Conservation (phyloP, 495 filamentous ascomycete genomes). For the Aspergillus panamensis region DNA sequence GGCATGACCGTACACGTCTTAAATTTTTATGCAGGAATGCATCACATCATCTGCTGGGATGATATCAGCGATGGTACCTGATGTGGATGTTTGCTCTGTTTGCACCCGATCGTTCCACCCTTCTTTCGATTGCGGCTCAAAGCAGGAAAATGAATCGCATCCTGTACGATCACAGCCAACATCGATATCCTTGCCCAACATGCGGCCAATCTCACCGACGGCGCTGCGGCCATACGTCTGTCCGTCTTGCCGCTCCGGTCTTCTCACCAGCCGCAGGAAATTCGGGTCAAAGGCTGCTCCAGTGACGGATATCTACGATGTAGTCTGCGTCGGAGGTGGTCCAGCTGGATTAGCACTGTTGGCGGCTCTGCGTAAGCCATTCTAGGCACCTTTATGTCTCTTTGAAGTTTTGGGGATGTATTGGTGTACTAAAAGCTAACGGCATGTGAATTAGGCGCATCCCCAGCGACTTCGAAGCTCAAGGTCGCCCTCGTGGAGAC, state of each 20-base stretch:
- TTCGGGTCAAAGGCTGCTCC: slow-evolving; percentile 29
- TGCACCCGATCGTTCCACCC: slow-evolving; percentile 15
- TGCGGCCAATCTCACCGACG: slow-evolving; percentile 36
- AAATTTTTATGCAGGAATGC: background rate
- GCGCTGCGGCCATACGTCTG: slow-evolving; percentile 42
- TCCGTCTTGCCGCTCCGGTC: slow-evolving; percentile 37
- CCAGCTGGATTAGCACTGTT: slow-evolving; percentile 88
- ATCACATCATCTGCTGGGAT: background rate
- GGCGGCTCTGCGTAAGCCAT: slow-evolving; percentile 72
- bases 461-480: slow-evolving; percentile 67
- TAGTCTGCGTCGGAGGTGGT: slow-evolving; percentile 95
- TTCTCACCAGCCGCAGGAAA: slow-evolving; percentile 26
- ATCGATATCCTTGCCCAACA: slow-evolving; percentile 21
- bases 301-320: slow-evolving; percentile 69
- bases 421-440: background rate
- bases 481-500: slow-evolving; percentile 86
- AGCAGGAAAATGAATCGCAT: slow-evolving; percentile 1
- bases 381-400: background rate
- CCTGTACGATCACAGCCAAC: slow-evolving; percentile 1
- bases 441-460: slow-evolving; percentile 48
- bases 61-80: background rate
- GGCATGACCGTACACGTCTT: background rate
- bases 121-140: slow-evolving; percentile 4
- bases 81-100: slow-evolving; percentile 27
- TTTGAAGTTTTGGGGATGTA: background rate